Evolutionary conservation across 306 rosid species (phyloP), one percentile per base, ranked within the genome.

Genomic region (Quercus bicolor): DNA sequence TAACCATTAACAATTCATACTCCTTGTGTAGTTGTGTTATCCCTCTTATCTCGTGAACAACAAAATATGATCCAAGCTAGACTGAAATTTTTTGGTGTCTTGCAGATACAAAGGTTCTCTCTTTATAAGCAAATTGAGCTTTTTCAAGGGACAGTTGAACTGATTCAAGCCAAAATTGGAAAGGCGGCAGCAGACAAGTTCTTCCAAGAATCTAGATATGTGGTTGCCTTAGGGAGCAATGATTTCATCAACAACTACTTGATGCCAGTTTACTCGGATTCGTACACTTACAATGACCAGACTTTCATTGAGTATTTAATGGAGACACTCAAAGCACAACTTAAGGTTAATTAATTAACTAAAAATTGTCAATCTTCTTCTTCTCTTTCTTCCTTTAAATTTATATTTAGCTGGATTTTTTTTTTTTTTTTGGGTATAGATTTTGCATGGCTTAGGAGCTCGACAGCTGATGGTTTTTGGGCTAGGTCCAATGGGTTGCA

Each of bases 201-300:
- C 83, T 95, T 90, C 84, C 79, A 78, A 76, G 91, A 40, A 60
- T 85, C 92, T 51, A 84, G 64, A 37, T 95, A 90, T 79, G 97
- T 93, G 70, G 90, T 93, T 9, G 98, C 99, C 73, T 80, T 95
- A 74, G 98, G 99, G 16, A 95, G 99, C 85, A 95, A 95, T 53
- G 99, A 95, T 45, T 93, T 95, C 88, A 95, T 93, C 73, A 95
- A 95, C 90, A 93, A 95, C 71, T 95, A 90, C 88, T 84, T 95
- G 77, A 93, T 90, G 98, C 97, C 99, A n/a, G 88, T 89, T 81
- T 95, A 93, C 59, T 40, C 56, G 0, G 99, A 95, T 80, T 91
- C 99, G 5, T 95, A 98, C 98, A 91, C 77, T 59, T 93, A 95
- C 88, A 93, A 95, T 23, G 99, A 95, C 81, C 77, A 88, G 31